phyloP scores from a whole-genome alignment of 257 asterid species.

The Solanum verrucosum region DNA sequence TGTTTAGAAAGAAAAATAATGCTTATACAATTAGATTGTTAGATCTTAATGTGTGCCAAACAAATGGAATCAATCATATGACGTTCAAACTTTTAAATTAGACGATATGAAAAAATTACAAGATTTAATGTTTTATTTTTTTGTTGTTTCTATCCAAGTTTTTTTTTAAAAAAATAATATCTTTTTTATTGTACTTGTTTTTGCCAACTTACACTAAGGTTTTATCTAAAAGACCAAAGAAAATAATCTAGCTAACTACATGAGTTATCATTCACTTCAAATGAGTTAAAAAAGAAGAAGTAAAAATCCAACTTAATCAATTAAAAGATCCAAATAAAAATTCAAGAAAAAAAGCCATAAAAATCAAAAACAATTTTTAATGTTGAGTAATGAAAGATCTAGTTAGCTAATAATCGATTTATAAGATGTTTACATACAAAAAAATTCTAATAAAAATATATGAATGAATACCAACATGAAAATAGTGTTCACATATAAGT shows the following conservation, averaged over 20 bases:
- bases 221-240: neutral
- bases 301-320: too few relatives aligned
- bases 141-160: neutral
- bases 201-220: neutral
- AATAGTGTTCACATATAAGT: too few relatives aligned
- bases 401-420: too few relatives aligned
- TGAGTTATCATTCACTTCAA: too few relatives aligned
- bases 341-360: too few relatives aligned
- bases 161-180: neutral
- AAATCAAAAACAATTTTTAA: too few relatives aligned
- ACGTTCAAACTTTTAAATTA: neutral
- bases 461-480: too few relatives aligned
- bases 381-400: too few relatives aligned
- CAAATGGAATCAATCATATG: neutral
- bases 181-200: neutral
- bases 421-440: too few relatives aligned
- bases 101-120: neutral
- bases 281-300: too few relatives aligned
- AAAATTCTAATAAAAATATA: too few relatives aligned
- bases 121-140: neutral
- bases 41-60: neutral
- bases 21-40: neutral
- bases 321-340: too few relatives aligned
- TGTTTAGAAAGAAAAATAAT: neutral
- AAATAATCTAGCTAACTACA: neutral